These are phyloP conservation scores for Picea mariana DNA, from an alignment of 83 land plant species.

Conservation along the genomic window DNA sequence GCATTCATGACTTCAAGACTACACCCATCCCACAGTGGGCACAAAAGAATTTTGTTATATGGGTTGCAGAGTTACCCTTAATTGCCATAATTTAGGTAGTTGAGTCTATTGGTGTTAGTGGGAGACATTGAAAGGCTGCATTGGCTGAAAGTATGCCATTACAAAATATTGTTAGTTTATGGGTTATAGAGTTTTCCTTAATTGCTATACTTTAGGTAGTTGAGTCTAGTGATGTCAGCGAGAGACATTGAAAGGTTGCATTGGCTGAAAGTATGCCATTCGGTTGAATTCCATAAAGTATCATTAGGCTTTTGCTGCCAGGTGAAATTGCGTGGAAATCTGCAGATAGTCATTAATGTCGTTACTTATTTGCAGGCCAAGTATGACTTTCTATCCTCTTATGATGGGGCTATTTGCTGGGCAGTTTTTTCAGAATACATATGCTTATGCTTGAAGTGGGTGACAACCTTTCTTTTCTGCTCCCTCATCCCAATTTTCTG, in stretches of 20 bases:
- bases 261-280: too few species aligned
- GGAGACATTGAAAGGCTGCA: neutral
- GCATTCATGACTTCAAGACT: too few species aligned
- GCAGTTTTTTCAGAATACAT: too few species aligned
- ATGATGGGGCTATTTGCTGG: too few species aligned
- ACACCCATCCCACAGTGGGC: neutral
- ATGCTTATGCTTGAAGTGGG: too few species aligned
- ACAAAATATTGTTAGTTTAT: neutral
- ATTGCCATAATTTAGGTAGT: neutral
- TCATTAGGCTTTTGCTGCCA: neutral
- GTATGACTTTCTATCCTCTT: too few species aligned
- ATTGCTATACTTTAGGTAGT: neutral
- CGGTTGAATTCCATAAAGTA: neutral
- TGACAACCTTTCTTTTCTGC: too few species aligned
- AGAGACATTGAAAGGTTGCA: too few species aligned
- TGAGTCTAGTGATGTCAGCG: neutral
- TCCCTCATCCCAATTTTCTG: neutral
- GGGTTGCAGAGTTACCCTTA: neutral
- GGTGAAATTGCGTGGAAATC: too few species aligned
- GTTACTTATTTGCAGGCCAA: too few species aligned
- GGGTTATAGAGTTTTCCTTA: neutral
- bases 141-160: neutral
- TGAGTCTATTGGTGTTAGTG: neutral
- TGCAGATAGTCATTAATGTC: too few species aligned
- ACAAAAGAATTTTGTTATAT: neutral